A percentile compares a stretch with the other conserved stretches of the same genome.
Conservation (phyloP, 2,329 filamentous ascomycete species). For the Pseudogymnoascus sp. region DNA sequence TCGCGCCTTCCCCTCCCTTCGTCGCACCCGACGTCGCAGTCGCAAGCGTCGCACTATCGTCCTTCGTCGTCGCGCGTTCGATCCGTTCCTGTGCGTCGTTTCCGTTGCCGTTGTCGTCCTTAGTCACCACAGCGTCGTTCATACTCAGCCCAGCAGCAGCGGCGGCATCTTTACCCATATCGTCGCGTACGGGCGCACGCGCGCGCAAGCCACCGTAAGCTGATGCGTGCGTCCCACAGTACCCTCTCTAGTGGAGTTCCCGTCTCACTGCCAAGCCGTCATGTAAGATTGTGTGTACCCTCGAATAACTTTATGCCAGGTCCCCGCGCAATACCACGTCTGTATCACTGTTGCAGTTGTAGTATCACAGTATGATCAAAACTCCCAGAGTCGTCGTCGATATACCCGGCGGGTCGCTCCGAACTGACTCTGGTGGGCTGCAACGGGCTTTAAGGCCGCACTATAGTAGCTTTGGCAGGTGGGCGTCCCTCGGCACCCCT, state of each 20-base stretch:
- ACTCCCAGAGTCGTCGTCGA: not conserved
- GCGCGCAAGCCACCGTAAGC: not conserved
- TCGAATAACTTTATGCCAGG: not conserved
- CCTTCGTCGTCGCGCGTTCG: not conserved
- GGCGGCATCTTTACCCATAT: not conserved
- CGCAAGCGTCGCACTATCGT: not conserved
- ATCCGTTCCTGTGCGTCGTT: not conserved
- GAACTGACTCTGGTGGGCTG: not conserved
- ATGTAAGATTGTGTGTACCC: not conserved
- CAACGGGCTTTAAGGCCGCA: not conserved
- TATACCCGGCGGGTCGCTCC: not conserved
- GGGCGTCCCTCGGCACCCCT: not conserved
- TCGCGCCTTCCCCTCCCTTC: not conserved
- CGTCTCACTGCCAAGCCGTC: slow-evolving; percentile 6
- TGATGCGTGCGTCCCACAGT: not conserved
- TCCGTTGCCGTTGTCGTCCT: not conserved
- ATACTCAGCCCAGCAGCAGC: not conserved
- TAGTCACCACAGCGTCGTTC: not conserved
- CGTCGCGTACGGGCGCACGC: not conserved
- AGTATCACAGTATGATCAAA: not conserved
- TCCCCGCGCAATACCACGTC: not conserved
- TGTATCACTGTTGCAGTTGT: not conserved
- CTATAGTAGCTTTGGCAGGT: not conserved
- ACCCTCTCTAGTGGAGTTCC: not conserved
- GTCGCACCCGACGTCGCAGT: not conserved